Base-by-base conservation (phyloP, 139 green algal genomes). In the Nannochloris sp. region DNA sequence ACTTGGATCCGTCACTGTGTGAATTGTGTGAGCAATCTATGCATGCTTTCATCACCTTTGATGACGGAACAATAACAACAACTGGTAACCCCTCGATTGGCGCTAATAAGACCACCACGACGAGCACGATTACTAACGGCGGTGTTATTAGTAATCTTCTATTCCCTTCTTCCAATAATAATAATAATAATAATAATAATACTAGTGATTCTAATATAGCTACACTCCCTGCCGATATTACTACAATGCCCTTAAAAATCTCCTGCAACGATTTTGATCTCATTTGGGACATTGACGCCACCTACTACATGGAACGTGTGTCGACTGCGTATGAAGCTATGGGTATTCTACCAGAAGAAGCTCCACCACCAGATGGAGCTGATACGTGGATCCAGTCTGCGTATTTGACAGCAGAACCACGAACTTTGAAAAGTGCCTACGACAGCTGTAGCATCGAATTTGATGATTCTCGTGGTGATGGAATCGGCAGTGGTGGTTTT, bases 11-110 rank as follows among this genome's bases (percentile, higher is more conserved):
- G 24, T 56, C 77, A 44, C 54, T 78, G 45, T 78, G 77, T 42
- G 73, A 80, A 61, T 60, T 80, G 37, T 74, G 71, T 10, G 58
- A 80, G 63, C 72, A 80, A 60, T 64, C 36, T 37, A 63, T 60
- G 55, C 73, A 80, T 42, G 69, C 73, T 6, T 80, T 80, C 44
- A 3, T 80, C 8, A 60, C 68, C 30, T 74, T 55, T 4, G 24
- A 19, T 36, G 42, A 77, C 39, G n/a, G n/a, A n/a, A n/a, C n/a
- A n/a, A n/a, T n/a, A n/a, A n/a, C 3, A 42, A 53, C 10, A 61
- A 33, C 53, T 75, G 34, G 44, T 38, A 15, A 1, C 68, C 68
- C 14, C 60, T 53, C 23, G 8, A 45, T 9, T 67, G 38, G 15
- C n/a, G n/a, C n/a, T n/a, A n/a, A n/a, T n/a, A n/a, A n/a, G n/a